Base-by-base conservation (phyloP, 129 eudicot species). In the Centrapalus pauciflorus region DNA sequence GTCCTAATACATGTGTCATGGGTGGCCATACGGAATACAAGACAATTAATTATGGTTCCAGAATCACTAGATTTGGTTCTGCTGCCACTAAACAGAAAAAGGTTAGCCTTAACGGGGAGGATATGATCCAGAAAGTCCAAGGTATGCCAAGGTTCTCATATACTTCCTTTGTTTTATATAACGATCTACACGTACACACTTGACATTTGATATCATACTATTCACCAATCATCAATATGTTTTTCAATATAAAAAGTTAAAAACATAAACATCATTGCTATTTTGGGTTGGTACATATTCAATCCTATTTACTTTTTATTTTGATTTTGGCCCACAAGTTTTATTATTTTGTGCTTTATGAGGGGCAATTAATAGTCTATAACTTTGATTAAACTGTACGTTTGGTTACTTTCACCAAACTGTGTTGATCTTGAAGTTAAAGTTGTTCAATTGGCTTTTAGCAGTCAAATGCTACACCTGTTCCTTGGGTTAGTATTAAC, bases 1-100 rank as follows among this genome's bases (percentile, higher is more conserved):
- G 99, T 75, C 95, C 91, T 11, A 94, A 94, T 55, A 82, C 90
- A 26, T 94, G 99, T 49, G 70, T 94, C 72, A 82, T 86, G 90
- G 99, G 99, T 57, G 99, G 99, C 38, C 82, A 89, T 84, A 16
- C 89, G 10, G 86, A 61, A 55, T 84, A 82, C 73, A 73, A 64
- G 65, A 56, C 73, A 45, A 60, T 51, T 28, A 74, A 54, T 55
- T 70, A 82, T 70, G 80, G 75, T 66, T 77, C 82, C 2, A 46
- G 45, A 68, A 48, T 50, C 51, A 38, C 26, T 5, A 40, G 58
- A 26, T 68, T 14, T 25, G 71, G 49, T 64, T 76, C 77, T 61
- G 55, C 41, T 55, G 76, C 67, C 58, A 68, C 75, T 14, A 78
- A 78, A 30, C 79, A 60, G 63, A 65, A 66, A 12, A 72, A 51